Conservation (phyloP, 176 grass and related monocot species). For the Triticum timopheevii region DNA sequence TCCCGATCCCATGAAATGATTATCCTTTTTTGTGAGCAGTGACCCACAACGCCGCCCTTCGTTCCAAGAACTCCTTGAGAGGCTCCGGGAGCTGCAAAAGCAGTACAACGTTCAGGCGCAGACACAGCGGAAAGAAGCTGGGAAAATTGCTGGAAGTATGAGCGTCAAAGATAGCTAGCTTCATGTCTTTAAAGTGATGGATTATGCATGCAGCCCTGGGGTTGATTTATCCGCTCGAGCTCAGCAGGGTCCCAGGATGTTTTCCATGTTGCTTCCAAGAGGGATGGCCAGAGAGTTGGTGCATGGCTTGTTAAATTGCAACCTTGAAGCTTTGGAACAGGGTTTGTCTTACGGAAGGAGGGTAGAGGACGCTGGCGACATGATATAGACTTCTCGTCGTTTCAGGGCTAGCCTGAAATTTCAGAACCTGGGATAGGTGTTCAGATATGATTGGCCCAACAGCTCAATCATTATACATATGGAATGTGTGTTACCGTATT, state of each 20-base stretch:
- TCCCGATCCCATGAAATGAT: not conserved
- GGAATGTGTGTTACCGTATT: not conserved
- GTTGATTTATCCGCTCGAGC: not conserved
- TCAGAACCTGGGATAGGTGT: too few relatives aligned
- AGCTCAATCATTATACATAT: not conserved
- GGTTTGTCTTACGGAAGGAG: too few relatives aligned
- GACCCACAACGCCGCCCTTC: conserved; percentile 67
- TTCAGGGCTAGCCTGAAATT: not conserved
- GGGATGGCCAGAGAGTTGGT: not conserved
- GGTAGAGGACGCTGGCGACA: not conserved
- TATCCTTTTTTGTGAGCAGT: conserved; percentile 34
- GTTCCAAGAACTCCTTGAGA: conserved; percentile 72
- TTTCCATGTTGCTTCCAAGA: not conserved
- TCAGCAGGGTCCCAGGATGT: not conserved
- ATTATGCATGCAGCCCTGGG: not conserved
- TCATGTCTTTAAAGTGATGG: not conserved
- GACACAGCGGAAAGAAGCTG: conserved; percentile 35
- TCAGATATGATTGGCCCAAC: not conserved
- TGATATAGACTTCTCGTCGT: not conserved
- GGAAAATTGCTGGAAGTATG: conserved; percentile 31
- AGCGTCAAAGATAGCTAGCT: conserved; percentile 37
- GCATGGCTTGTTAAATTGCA: not conserved
- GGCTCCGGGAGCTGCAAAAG: conserved; percentile 57
- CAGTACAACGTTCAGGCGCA: conserved; percentile 54
- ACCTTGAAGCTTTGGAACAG: too few relatives aligned